These are phyloP conservation scores for Tuctoria greenei DNA, from an alignment of 176 grass and related monocot species.

Conservation along the genomic window DNA sequence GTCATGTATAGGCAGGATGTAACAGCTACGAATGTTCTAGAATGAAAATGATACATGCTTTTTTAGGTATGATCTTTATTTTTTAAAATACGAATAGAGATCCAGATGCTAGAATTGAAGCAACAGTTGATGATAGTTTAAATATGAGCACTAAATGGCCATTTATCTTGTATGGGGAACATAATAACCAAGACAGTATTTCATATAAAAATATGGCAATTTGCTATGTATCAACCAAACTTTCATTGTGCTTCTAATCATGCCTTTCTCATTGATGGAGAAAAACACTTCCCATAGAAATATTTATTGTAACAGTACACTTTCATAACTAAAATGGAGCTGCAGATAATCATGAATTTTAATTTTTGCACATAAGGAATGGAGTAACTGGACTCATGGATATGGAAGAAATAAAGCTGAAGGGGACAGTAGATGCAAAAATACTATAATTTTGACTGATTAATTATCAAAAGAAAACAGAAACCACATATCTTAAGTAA, in stretches of 20 bases:
- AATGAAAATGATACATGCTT: conserved; percentile 18
- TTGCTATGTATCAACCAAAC: no score
- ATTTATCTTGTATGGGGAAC: no score
- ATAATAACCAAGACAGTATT: neutral
- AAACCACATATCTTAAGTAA: no score
- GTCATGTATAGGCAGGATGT: conserved; percentile 40
- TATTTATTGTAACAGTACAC: neutral
- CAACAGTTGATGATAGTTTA: neutral
- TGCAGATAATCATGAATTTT: neutral
- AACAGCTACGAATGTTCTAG: conserved; percentile 20
- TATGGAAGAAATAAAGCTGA: no score
- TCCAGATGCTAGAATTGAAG: neutral
- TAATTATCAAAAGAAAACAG: no score
- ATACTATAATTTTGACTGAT: no score
- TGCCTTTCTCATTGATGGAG: neutral
- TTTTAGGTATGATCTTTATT: conserved; percentile 22
- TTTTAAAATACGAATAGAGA: neutral
- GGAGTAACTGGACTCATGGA: neutral
- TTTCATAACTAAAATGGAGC: neutral
- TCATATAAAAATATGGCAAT: neutral
- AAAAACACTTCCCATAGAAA: neutral
- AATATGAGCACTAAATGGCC: no score
- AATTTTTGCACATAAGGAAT: neutral
- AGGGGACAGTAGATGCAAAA: no score
- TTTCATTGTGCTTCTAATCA: no score